Evolutionary conservation across 2,329 filamentous ascomycete genomes (phyloP).

Genomic region (Aspergillus awamori): DNA sequence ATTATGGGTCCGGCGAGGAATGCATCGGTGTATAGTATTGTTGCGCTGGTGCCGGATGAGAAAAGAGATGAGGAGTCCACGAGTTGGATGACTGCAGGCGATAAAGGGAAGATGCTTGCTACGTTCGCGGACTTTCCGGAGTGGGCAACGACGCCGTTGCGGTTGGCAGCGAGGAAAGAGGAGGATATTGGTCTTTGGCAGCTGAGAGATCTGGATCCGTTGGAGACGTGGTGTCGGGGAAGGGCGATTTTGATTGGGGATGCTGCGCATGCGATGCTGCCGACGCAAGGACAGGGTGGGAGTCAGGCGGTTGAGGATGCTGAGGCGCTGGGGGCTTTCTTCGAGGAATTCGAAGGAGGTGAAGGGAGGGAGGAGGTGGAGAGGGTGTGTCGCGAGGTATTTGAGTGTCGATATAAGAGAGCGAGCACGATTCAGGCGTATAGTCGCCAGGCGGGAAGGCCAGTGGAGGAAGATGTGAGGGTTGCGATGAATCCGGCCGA

Average conservation of each 20-base stretch:
- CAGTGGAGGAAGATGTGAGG: neutral
- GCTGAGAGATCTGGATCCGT: conserved; percentile 31
- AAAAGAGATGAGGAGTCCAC: conserved; percentile 5
- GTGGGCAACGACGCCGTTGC: conserved; percentile 7
- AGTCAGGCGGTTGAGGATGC: conserved; percentile 49
- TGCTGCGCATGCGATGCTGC: conserved; percentile 45
- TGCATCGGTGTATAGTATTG: conserved; percentile 47
- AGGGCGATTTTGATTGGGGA: conserved; percentile 40
- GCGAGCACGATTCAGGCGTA: conserved; percentile 12
- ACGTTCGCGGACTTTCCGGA: conserved; percentile 14
- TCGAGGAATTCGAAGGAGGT: neutral
- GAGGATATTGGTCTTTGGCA: conserved; percentile 24
- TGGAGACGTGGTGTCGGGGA: conserved; percentile 17
- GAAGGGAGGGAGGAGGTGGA: neutral
- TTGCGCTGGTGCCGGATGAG: conserved; percentile 49
- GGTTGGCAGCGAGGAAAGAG: neutral
- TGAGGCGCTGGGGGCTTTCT: conserved; percentile 26
- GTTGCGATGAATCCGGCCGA: conserved; percentile 36
- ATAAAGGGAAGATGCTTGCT: conserved; percentile 12
- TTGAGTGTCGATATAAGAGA: conserved; percentile 8
- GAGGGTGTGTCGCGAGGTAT: neutral
- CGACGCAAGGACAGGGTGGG: conserved; percentile 49
- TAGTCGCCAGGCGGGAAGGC: conserved; percentile 10
- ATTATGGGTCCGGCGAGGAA: conserved; percentile 52
- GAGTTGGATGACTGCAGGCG: conserved; percentile 14